phyloP scores from a whole-genome alignment of 345 rosid species.

The Syzygium jambos region DNA sequence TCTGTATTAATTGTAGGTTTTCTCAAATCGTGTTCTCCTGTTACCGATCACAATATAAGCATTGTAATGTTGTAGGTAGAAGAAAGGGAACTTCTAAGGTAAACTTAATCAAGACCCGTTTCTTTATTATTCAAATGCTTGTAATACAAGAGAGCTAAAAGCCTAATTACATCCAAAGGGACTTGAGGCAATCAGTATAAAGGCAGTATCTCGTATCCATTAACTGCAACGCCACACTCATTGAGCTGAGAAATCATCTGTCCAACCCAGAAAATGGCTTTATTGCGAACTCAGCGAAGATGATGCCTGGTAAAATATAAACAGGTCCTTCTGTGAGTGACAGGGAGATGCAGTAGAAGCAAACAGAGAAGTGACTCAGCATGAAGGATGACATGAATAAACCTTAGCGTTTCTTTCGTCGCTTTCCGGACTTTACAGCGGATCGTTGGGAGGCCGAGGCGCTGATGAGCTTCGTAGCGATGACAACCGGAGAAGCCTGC shows the following conservation, averaged over 20 bases:
- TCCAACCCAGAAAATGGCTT: not conserved
- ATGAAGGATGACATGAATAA: not conserved
- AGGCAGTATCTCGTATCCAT: not conserved
- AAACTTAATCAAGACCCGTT: not conserved
- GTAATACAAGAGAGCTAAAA: not conserved
- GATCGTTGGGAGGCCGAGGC: constrained; percentile 76
- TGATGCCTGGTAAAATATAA: constrained; percentile 61
- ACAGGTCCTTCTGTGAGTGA: not conserved
- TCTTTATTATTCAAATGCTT: not conserved
- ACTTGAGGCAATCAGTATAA: not conserved
- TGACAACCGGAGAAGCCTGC: constrained; percentile 94
- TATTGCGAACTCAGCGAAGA: constrained; percentile 41
- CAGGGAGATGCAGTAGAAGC: not conserved
- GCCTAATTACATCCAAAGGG: not conserved
- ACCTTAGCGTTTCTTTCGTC: constrained; percentile 87
- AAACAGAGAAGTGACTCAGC: not conserved
- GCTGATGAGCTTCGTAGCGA: constrained; percentile 84
- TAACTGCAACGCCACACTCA: not conserved
- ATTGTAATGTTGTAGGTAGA: not conserved
- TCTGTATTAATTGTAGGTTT: not conserved
- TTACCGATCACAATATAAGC: not conserved
- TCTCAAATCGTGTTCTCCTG: not conserved
- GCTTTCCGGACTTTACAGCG: constrained; percentile 86
- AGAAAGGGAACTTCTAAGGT: not conserved
- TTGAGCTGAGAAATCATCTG: not conserved